Percentiles rank a stretch among this genome's conserved stretches.
These are phyloP conservation scores for Tolypocladium album DNA, from an alignment of 2,329 filamentous ascomycete genomes.

Conservation along the genomic window DNA sequence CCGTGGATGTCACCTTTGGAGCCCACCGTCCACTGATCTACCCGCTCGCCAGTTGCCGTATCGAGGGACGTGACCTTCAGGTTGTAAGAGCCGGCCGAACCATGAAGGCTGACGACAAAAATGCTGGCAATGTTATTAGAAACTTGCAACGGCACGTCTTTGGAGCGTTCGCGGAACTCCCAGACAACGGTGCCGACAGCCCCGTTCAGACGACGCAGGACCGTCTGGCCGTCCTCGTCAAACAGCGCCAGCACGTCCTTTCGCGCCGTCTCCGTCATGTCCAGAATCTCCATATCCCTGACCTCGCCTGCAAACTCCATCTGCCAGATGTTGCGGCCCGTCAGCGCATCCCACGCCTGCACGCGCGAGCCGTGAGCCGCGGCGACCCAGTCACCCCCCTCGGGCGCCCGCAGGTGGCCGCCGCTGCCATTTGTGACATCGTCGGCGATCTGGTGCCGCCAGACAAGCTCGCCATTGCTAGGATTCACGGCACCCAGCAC, in stretches of 20 bases:
- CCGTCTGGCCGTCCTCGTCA: slow-evolving; percentile 43
- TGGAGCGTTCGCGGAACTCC: slow-evolving; percentile 61
- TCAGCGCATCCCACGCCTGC: slow-evolving; percentile 72
- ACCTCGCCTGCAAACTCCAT: slow-evolving; percentile 46
- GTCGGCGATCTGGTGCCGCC: slow-evolving; percentile 66
- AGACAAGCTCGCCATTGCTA: slow-evolving; percentile 71
- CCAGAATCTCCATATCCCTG: slow-evolving; percentile 67
- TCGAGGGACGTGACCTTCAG: slow-evolving; percentile 69
- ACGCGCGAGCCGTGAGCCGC: slow-evolving; percentile 62
- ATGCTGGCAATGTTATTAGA: slow-evolving; percentile 59
- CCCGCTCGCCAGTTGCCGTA: slow-evolving; percentile 58
- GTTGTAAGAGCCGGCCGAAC: slow-evolving; percentile 58
- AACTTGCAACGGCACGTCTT: slow-evolving; percentile 65
- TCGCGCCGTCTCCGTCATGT: slow-evolving; percentile 49
- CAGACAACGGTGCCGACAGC: slow-evolving; percentile 64
- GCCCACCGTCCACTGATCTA: slow-evolving; percentile 60
- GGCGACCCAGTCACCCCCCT: slow-evolving; percentile 67
- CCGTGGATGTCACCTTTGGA: slow-evolving; percentile 63
- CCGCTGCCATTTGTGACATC: slow-evolving; percentile 30
- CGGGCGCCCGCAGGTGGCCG: slow-evolving; percentile 58
- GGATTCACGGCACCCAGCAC: slow-evolving; percentile 85
- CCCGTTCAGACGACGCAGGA: slow-evolving; percentile 63
- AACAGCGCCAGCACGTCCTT: slow-evolving; percentile 67
- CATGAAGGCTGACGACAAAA: slow-evolving; percentile 68
- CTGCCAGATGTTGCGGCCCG: slow-evolving; percentile 71